These are phyloP conservation scores for Ceratonia siliqua DNA, from an alignment of 306 rosid genomes.

Conservation along the genomic window DNA sequence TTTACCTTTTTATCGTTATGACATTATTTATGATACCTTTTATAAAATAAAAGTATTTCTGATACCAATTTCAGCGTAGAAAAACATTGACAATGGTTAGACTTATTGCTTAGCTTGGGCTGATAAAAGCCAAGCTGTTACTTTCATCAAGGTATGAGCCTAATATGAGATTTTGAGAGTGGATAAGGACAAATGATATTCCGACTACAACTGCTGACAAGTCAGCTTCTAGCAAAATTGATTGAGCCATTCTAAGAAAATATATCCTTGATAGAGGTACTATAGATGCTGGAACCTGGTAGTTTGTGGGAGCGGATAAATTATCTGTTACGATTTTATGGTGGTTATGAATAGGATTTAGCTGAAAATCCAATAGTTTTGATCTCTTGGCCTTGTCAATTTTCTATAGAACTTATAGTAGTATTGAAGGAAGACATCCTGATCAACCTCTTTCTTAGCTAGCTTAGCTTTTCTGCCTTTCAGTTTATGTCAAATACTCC, in stretches of 20 bases:
- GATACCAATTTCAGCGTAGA: neutral
- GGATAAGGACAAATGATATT: neutral
- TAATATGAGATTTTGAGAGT: neutral
- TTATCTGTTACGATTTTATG: neutral
- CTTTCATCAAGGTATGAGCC: neutral
- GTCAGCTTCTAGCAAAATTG: neutral
- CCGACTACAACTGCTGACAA: neutral
- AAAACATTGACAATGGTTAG: neutral
- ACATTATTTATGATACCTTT: neutral
- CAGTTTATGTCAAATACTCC: no score
- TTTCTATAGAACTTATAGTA: neutral
- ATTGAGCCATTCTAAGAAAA: neutral
- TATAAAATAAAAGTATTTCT: no score
- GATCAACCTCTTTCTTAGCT: neutral
- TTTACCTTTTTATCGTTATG: neutral
- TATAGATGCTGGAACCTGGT: neutral
- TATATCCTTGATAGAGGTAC: neutral
- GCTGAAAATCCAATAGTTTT: neutral
- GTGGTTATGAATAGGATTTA: neutral
- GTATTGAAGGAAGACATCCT: neutral
- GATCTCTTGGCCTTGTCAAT: neutral
- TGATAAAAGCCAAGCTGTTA: no score
- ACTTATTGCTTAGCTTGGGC: neutral
- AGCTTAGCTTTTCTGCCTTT: neutral
- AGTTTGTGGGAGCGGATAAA: neutral